Evolutionary conservation across 306 rosid genomes (phyloP), one percentile per base, ranked within the genome.

Genomic region (Sophora flavescens): DNA sequence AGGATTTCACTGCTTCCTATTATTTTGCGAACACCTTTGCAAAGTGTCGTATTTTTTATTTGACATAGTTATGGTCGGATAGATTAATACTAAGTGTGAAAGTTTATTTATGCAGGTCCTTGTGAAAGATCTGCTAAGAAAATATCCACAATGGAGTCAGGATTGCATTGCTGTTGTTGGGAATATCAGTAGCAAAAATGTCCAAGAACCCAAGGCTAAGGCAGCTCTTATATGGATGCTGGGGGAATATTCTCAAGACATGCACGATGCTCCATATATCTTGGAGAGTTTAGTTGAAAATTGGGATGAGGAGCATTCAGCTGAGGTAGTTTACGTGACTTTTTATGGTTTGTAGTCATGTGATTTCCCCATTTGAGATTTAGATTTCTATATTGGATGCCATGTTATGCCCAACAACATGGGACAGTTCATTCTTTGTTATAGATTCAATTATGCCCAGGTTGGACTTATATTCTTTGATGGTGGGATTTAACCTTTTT

Each of bases 81-180:
- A 44, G 58, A 63, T 52, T 72, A 54, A 80, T 74, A 48, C 67
- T 66, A 83, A 85, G 56, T 72, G 78, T 68, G 70, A 59, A 65
- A 72, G 76, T 82, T 79, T 60, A 76, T 79, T 35, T 75, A 57
- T 74, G 70, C 86, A 96, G 99, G 99, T 96, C 58, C 99, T 96
- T 79, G 99, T 96, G 60, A 96, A 96, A 88, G 97, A 96, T 89
- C 89, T 96, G 61, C 82, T 96, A 3, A 85, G 99, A 84, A 96
- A 96, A 74, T 96, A 96, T 88, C 99, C 99, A 67, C 99, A 96
- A 62, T 96, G 99, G 99, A 96, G 99, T 87, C 99, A 92, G 39
- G 98, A 96, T 89, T 96, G 99, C 87, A 96, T 96, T 75, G 98
- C 99, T 41, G 99, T 96, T 61, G 99, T 96, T 80, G 99, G 99